Base-by-base conservation (phyloP, 208 protist genomes). In the Phytomonas sp. region DNA sequence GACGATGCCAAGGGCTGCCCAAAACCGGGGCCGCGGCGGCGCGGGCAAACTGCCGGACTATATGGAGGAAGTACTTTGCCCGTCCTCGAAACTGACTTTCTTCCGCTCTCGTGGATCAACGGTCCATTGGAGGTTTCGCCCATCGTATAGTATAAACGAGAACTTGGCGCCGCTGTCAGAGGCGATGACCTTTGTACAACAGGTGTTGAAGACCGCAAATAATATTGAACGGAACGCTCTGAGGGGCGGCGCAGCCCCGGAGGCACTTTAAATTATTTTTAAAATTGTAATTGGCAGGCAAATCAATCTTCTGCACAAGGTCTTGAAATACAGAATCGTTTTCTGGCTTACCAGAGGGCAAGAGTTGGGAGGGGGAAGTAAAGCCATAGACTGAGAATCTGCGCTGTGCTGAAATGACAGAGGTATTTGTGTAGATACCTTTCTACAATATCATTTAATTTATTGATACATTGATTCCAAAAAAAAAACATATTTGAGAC, bases 101-200 rank as follows among this genome's bases (percentile, higher is more conserved):
- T 92, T 90, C 70, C 83, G 82, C 32, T 91, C 84, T 4, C 80
- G 82, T 67, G 84, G 84, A 29, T 86, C 81, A 1, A 88, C 78
- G 0, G 82, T 94, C 64, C 89, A 94, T 71, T 94, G 89, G 87
- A 92, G 91, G 75, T 73, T 92, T 49, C 79, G 81, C 0, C 84
- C 82, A 11, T 84, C 79, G 52, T 75, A 71, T 63, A 86, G 75
- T 36, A 69, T 84, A 0, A 82, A 89, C 76, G 83, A 92, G 64
- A 92, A 92, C 75, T 80, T 92, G 63, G 80, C 82, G 29, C 89
- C 89, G 0, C 80, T 94, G 66, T 81, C 80, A 16, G 84, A 94
- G 75, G 89, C 89, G 26, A 78, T 94, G 30, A 81, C 75, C 14
- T 94, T 94, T 64, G 70, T 86, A 42, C 82, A 91, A 65, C 82